Evolutionary conservation across 192 early-diverging fungal species (phyloP).

Genomic region (Backusella australiensis): DNA sequence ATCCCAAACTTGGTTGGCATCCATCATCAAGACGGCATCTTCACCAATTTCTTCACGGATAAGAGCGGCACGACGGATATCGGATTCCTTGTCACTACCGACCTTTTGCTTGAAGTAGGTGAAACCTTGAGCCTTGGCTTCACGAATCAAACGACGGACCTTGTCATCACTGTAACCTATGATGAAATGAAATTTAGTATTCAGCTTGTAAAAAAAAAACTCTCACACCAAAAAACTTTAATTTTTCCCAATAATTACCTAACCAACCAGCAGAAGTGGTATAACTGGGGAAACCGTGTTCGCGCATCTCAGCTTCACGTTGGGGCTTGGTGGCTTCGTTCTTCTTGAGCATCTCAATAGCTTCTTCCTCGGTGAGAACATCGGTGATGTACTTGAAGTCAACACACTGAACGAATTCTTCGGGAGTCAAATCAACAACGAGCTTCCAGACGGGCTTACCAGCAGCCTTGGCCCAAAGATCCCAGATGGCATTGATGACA

Average conservation of each 20-base stretch:
- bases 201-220: neutral
- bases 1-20: constrained; percentile 51
- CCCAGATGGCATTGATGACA: constrained; percentile 46
- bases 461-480: constrained; percentile 43
- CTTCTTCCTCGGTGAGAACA: constrained; percentile 40
- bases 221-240: neutral
- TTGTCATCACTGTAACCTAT: constrained; percentile 45
- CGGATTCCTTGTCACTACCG: constrained; percentile 30
- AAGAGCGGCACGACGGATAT: constrained; percentile 39
- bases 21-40: constrained; percentile 43
- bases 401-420: constrained; percentile 38
- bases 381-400: constrained; percentile 48
- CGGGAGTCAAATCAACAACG: constrained; percentile 39
- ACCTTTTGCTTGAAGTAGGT: constrained; percentile 50
- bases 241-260: constrained; percentile 20
- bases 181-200: neutral
- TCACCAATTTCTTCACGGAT: constrained; percentile 45
- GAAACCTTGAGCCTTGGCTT: constrained; percentile 43
- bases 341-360: constrained; percentile 37
- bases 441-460: constrained; percentile 47
- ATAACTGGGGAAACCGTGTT: constrained; percentile 41
- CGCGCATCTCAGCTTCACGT: constrained; percentile 33
- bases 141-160: constrained; percentile 27
- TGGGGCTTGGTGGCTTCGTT: constrained; percentile 35
- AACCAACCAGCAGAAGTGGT: constrained; percentile 44